phyloP scores from a whole-genome alignment of 176 grass and related monocot genomes.

The Chrysopogon serrulatus region DNA sequence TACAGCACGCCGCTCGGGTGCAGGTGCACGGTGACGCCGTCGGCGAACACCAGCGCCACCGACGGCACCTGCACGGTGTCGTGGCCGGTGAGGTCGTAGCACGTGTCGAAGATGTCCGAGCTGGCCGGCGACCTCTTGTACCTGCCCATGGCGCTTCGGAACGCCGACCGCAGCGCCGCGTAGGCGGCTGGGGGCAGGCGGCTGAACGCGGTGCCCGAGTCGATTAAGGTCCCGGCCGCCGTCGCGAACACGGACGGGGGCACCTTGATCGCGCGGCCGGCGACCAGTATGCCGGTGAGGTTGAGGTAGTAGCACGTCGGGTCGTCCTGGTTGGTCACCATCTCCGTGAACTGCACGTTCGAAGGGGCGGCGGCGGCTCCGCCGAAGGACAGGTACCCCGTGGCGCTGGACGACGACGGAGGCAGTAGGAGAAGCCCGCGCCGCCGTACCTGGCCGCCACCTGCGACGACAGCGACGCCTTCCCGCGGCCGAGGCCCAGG shows the following conservation, averaged over 20 bases:
- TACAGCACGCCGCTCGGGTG: conserved; percentile 48
- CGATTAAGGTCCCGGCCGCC: conserved; percentile 52
- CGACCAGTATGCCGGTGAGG: conserved; percentile 49
- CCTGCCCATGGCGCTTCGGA: conserved; percentile 30
- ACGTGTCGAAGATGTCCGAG: conserved; percentile 57
- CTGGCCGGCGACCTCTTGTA: conserved; percentile 16
- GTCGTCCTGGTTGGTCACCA: conserved; percentile 11
- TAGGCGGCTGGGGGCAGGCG: conserved; percentile 57
- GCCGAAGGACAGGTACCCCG: conserved; percentile 55
- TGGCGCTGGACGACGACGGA: conserved; percentile 49
- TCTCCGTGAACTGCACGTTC: conserved; percentile 44
- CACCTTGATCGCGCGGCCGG: conserved; percentile 19
- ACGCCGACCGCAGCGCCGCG: conserved; percentile 29
- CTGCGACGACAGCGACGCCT: conserved; percentile 54
- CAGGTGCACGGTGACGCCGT: conserved; percentile 30
- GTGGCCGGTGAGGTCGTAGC: conserved; percentile 63
- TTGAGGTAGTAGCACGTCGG: conserved; percentile 51
- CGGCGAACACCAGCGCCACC: conserved; percentile 54
- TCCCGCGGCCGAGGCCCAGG: conserved; percentile 52
- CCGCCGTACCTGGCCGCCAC: conserved; percentile 30
- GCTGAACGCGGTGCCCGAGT: conserved; percentile 30
- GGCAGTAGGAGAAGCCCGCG: conserved; percentile 68
- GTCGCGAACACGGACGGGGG: conserved; percentile 11
- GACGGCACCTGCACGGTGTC: conserved; percentile 35
- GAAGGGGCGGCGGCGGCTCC: not conserved